Evolutionary conservation across 176 grass and related monocot species (phyloP), one percentile per base, ranked within the genome.

Genomic region (Oryza brachyantha): DNA sequence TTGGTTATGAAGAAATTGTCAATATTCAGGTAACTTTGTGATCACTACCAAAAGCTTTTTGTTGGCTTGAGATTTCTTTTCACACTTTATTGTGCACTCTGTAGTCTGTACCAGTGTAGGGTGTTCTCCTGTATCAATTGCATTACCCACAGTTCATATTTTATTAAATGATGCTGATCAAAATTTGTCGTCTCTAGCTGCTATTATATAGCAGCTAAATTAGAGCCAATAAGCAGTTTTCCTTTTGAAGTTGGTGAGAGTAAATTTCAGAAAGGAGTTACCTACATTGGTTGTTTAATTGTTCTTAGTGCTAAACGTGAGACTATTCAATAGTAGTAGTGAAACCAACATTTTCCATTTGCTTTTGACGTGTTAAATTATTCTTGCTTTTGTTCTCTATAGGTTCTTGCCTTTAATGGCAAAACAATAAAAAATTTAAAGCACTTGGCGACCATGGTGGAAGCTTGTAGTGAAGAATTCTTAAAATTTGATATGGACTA

Each of bases 1-100:
- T 98, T 73, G 96, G 96, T 63, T 98, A 98, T 68, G 96, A 98
- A 89, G 90, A 94, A 35, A 88, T 98, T 59, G 92, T 93, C 73
- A 98, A 98, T 80, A 91, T 79, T 89, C 96, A 98, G 92, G 96
- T 98, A 74, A 75, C 21, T 24, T n/a, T n/a, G 14, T 62, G 21
- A 13, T 38, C 60, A 19, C 27, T 45, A 75, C 9, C 8, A 17
- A 2, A 10, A 19, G 32, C 22, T 42, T 48, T 61, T 50, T 41
- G 21, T 26, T 74, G 35, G 27, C 60, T 74, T 61, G 9, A 17
- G 43, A 37, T 39, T 68, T 43, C 28, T 76, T 13, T 55, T 6
- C 14, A 3, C 48, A 24, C 28, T 29, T 66, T 42, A 19, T 17
- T 58, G 3, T 69, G 40, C n/a, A n/a, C n/a, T n/a, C 5, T 29